phyloP scores from a whole-genome alignment of 2,329 filamentous ascomycete genomes.

The Ophiosphaerella narmari region DNA sequence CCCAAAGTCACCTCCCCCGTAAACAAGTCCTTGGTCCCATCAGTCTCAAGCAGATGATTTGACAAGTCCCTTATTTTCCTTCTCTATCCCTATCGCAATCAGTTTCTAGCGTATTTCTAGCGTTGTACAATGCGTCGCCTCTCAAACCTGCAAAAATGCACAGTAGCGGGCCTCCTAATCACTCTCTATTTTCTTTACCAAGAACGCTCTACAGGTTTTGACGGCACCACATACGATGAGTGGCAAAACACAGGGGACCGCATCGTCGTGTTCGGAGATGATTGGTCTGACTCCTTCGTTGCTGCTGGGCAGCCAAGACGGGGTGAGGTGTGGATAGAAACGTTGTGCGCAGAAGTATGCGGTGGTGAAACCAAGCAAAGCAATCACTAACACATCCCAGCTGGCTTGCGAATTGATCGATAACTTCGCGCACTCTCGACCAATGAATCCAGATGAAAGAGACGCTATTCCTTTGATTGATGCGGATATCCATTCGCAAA shows the following conservation, averaged over 20 bases:
- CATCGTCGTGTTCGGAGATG: slow-evolving; percentile 47
- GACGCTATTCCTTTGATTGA: slow-evolving; percentile 38
- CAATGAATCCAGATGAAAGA: slow-evolving; percentile 16
- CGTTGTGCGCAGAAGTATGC: slow-evolving; percentile 42
- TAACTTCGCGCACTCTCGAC: slow-evolving; percentile 44
- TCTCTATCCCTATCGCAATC: not conserved
- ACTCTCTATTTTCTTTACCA: slow-evolving; percentile 40
- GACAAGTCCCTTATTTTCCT: not conserved
- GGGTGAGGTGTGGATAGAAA: slow-evolving; percentile 43
- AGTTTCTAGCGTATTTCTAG: not conserved
- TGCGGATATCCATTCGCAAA: slow-evolving; percentile 36
- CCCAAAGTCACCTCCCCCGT: slow-evolving; percentile 12
- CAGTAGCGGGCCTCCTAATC: slow-evolving; percentile 26
- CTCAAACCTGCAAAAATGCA: slow-evolving; percentile 35
- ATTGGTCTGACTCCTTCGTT: slow-evolving; percentile 42
- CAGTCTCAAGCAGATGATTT: not conserved
- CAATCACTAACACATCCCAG: slow-evolving; percentile 32
- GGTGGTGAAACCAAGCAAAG: not conserved
- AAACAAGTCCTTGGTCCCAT: slow-evolving; percentile 19
- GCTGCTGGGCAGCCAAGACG: not conserved
- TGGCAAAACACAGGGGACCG: slow-evolving; percentile 36
- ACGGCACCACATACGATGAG: slow-evolving; percentile 31
- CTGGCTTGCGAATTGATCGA: slow-evolving; percentile 43
- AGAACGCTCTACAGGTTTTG: slow-evolving; percentile 31
- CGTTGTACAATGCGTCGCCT: slow-evolving; percentile 35